Percentiles rank a stretch among this genome's conserved stretches.
phyloP scores from a whole-genome alignment of 1,139 yeast genomes.

The Suhomyces bokatorum region DNA sequence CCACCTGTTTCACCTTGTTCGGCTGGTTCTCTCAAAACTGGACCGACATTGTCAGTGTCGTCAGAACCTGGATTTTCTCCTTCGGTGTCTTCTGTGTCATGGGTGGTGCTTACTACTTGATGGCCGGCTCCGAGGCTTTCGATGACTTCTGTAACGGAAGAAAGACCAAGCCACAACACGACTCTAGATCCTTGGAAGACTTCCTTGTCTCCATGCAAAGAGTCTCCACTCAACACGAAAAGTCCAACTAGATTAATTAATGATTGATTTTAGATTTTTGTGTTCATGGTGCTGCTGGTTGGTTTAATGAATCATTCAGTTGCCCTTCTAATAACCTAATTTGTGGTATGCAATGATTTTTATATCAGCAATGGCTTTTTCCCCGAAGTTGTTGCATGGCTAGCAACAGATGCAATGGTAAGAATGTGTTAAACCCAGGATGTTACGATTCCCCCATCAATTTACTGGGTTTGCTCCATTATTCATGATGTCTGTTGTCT shows the following conservation, averaged over 20 bases:
- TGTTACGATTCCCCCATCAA: slow-evolving; percentile 13
- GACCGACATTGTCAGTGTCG: slow-evolving; percentile 94
- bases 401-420: slow-evolving; percentile 9
- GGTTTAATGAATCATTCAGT: slow-evolving; percentile 9
- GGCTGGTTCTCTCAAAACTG: slow-evolving; percentile 99
- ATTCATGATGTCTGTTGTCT: slow-evolving; percentile 12
- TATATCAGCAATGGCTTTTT: slow-evolving; percentile 6
- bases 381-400: slow-evolving; percentile 6
- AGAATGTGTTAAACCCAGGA: slow-evolving; percentile 6
- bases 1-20: slow-evolving; percentile 88
- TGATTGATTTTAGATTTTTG: slow-evolving; percentile 5
- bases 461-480: slow-evolving; percentile 5
- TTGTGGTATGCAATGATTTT: slow-evolving; percentile 12
- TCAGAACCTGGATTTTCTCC: slow-evolving; percentile 92
- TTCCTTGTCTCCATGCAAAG: slow-evolving; percentile 97
- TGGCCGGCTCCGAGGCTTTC: slow-evolving; percentile 83
- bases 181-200: slow-evolving; percentile 86
- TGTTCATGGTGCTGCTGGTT: slow-evolving; percentile 8
- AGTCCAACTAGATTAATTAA: slow-evolving; percentile 41
- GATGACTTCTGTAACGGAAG: slow-evolving; percentile 95
- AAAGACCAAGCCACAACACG: slow-evolving; percentile 63
- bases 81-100: slow-evolving; percentile 94
- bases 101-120: slow-evolving; percentile 95
- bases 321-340: slow-evolving; percentile 9
- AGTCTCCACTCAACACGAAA: slow-evolving; percentile 97